These are phyloP conservation scores for Larix sibirica DNA, from an alignment of 83 land plant genomes.

Conservation along the genomic window DNA sequence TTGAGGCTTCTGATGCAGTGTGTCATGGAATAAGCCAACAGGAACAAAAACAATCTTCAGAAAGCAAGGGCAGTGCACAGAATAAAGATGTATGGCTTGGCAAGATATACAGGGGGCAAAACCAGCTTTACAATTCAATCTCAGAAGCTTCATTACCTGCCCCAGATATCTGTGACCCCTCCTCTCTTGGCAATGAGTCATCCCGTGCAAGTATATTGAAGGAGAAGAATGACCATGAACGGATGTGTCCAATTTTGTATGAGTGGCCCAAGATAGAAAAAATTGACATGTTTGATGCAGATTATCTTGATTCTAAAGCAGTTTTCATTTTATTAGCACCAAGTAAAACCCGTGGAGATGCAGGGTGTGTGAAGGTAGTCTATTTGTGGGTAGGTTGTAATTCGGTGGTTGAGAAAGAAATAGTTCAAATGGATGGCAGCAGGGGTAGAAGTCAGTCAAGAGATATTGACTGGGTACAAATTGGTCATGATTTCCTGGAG, in stretches of 20 bases:
- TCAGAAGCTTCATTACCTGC: background rate
- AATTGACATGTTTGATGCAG: conserved; percentile 31
- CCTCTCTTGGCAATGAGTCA: conserved; percentile 1
- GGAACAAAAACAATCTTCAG: background rate
- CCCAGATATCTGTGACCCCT: background rate
- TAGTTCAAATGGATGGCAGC: conserved; percentile 5
- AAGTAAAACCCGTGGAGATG: conserved; percentile 8
- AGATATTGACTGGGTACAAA: conserved; percentile 34
- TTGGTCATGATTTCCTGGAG: conserved; percentile 27
- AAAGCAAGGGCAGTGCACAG: background rate
- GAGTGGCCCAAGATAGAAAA: conserved; percentile 55
- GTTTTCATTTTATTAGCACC: conserved; percentile 41
- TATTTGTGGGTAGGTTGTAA: conserved; percentile 70
- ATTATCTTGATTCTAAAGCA: conserved; percentile 42
- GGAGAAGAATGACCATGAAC: background rate
- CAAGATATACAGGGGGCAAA: background rate
- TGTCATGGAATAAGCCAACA: background rate
- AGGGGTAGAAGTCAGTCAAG: background rate
- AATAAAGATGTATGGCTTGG: background rate
- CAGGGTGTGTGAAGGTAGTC: conserved; percentile 14
- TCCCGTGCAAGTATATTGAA: conserved; percentile 3
- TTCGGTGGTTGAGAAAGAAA: conserved; percentile 14
- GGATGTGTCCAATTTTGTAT: conserved; percentile 26
- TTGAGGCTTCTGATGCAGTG: background rate
- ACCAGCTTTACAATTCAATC: background rate